A percentile compares a stretch with the other conserved stretches of the same genome.
These are phyloP conservation scores for Plasmodium billcollinsi DNA, from an alignment of 169 alveolate genomes.

Conservation along the genomic window DNA sequence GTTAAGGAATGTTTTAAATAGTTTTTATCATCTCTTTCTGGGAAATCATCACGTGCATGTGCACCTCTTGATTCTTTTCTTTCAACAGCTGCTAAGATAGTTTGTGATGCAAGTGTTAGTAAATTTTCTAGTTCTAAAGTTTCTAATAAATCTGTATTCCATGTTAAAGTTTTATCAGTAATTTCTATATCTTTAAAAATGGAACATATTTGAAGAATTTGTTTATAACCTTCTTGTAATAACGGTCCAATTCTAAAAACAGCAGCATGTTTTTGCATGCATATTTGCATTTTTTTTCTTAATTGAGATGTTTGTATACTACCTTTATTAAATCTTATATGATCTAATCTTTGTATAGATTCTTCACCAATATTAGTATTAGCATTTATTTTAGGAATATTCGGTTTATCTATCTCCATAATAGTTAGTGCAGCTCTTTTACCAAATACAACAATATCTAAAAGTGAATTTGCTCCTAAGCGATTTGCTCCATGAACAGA, in stretches of 20 bases:
- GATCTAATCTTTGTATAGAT: conserved; percentile 47
- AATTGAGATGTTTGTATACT: conserved; percentile 78
- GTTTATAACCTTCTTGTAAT: conserved; percentile 91
- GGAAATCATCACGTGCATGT: conserved; percentile 98
- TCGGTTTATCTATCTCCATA: conserved; percentile 91
- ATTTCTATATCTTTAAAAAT: conserved; percentile 91
- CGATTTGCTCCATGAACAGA: conserved; percentile 99
- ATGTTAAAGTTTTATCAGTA: conserved; percentile 91
- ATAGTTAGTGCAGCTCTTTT: conserved; percentile 96
- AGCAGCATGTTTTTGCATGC: conserved; percentile 97
- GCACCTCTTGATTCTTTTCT: conserved; percentile 98
- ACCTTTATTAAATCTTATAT: conserved; percentile 73
- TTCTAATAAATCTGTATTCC: conserved; percentile 98
- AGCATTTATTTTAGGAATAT: conserved; percentile 57
- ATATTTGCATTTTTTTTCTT: conserved; percentile 85
- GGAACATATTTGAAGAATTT: conserved; percentile 86
- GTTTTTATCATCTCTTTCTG: conserved; percentile 95
- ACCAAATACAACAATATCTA: conserved; percentile 98
- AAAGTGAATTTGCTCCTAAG: conserved; percentile 97
- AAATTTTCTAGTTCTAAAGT: conserved; percentile 97
- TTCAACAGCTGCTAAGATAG: conserved; percentile 94
- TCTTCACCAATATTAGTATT: conserved; percentile 68
- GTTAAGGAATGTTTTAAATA: conserved; percentile 98
- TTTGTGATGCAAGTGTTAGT: conserved; percentile 92
- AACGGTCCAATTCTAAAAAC: conserved; percentile 94